These are phyloP conservation scores for Trichoderma citrinoviride DNA, from an alignment of 2,329 filamentous ascomycete species.

Conservation along the genomic window DNA sequence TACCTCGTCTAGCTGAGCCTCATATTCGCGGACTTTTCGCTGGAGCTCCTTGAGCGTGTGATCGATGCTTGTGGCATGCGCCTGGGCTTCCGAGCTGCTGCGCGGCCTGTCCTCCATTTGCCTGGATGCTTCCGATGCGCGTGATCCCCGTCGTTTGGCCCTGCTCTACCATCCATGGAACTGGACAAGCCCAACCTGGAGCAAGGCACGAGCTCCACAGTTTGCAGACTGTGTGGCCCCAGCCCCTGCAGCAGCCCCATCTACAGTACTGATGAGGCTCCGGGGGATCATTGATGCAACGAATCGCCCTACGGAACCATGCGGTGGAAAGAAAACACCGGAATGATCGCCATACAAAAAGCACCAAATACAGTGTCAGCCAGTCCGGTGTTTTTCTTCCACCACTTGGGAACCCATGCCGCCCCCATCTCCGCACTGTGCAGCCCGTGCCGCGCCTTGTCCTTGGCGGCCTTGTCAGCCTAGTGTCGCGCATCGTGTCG, in stretches of 20 bases:
- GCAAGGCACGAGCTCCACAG: neutral
- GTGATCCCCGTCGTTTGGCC: neutral
- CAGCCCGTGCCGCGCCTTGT: neutral
- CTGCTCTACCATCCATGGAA: neutral
- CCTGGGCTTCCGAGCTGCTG: slow-evolving; percentile 28
- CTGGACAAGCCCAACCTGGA: neutral
- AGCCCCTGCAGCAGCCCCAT: neutral
- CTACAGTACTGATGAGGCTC: neutral
- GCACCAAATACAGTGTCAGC: no score
- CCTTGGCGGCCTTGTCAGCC: neutral
- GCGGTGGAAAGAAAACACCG: no score
- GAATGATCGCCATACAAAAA: no score
- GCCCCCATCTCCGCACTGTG: slow-evolving; percentile 5
- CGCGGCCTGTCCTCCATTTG: slow-evolving; percentile 29
- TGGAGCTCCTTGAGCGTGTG: slow-evolving; percentile 67
- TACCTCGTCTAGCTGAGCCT: slow-evolving; percentile 50
- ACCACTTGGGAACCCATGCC: no score
- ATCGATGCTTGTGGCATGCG: slow-evolving; percentile 54
- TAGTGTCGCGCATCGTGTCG: slow-evolving; percentile 9
- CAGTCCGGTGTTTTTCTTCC: no score
- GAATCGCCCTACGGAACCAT: neutral
- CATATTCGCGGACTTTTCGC: slow-evolving; percentile 53
- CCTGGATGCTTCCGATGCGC: neutral
- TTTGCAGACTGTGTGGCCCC: neutral
- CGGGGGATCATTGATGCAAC: neutral